Evolutionary conservation across 108 stramenopile genomes (phyloP), one percentile per base, ranked within the genome.

Genomic region (Nannochloropsis oceanica): DNA sequence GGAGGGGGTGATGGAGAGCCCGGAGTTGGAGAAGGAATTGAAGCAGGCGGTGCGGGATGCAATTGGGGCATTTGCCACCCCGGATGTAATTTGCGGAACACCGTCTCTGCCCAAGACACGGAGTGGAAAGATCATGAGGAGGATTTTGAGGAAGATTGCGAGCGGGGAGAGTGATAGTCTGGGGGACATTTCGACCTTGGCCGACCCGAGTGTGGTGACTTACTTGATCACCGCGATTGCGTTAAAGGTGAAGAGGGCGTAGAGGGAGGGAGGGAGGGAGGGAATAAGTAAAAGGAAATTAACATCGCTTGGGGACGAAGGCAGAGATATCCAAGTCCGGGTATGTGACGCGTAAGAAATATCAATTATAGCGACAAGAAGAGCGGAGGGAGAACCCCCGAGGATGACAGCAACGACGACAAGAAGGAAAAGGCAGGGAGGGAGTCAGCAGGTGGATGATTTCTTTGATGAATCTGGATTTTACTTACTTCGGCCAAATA

Each of bases 121-220:
- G 80, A 94, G 93, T 84, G 88, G 88, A 11, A 90, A 91, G 88
- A 98, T 98, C 85, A 98, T 98, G 97, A 92, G 97, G 26, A 94
- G 97, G 10, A 95, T 98, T 84, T 90, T 98, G 59, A 94, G 97
- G 46, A 98, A 98, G 91, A 96, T 98, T 44, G 96, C 95, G 20
- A 92, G 92, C 79, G 95, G 94, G 24, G 96, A 96, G 91, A 85
- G 91, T 5, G 96, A 96, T 83, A 20, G 20, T 59, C 89, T 96
- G 25, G 95, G 99, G 14, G 99, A 99, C 89, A 94, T 93, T 11
- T 93, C 93, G 84, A 99, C 99, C 14, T 90, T 99, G 80, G 96
- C 96, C 2, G 97, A 99, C 89, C 97, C 97, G 26, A 91, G 94
- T 24, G 95, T 97, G 85, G 97, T 99, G 5, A 7, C 59, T 10